These are phyloP conservation scores for Trypanosoma congolense DNA, from an alignment of 208 protist species.

Conservation along the genomic window DNA sequence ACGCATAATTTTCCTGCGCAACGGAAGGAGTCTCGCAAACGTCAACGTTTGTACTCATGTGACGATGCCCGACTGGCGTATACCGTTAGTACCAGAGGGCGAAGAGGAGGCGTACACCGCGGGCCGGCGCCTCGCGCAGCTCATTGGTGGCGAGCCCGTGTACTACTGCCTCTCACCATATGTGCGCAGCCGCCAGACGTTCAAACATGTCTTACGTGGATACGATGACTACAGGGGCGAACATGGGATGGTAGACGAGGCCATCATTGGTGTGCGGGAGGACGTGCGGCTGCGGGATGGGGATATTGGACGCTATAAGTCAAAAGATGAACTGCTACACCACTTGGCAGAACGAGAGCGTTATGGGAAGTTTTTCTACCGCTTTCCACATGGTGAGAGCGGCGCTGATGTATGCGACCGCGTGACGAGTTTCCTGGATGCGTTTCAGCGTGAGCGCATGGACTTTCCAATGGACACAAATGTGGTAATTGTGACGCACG, in stretches of 20 bases:
- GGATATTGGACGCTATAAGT: conserved; percentile 90
- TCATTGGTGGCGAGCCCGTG: conserved; percentile 71
- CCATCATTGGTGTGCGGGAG: conserved; percentile 77
- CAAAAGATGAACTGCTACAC: conserved; percentile 45
- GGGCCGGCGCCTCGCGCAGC: conserved; percentile 58
- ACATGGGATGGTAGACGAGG: conserved; percentile 26
- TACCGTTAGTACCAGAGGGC: conserved; percentile 75
- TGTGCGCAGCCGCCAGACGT: conserved; percentile 70
- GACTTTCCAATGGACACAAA: conserved; percentile 82
- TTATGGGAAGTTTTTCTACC: conserved; percentile 92
- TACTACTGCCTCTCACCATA: conserved; percentile 92
- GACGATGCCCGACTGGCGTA: conserved; percentile 85
- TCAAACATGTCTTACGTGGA: conserved; percentile 70
- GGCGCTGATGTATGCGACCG: conserved; percentile 91
- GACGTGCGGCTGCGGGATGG: conserved; percentile 90
- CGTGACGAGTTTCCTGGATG: conserved; percentile 86
- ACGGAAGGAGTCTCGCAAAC: conserved; percentile 72
- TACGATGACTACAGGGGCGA: conserved; percentile 44
- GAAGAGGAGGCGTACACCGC: conserved; percentile 53
- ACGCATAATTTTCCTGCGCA: conserved; percentile 86
- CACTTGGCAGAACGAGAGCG: conserved; percentile 65
- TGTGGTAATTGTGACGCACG: conserved; percentile 88
- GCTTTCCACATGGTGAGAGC: conserved; percentile 89
- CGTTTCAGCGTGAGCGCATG: conserved; percentile 76
- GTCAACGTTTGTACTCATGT: conserved; percentile 66